phyloP scores from a whole-genome alignment of 1,139 yeast species.

The Pichia sp. region DNA sequence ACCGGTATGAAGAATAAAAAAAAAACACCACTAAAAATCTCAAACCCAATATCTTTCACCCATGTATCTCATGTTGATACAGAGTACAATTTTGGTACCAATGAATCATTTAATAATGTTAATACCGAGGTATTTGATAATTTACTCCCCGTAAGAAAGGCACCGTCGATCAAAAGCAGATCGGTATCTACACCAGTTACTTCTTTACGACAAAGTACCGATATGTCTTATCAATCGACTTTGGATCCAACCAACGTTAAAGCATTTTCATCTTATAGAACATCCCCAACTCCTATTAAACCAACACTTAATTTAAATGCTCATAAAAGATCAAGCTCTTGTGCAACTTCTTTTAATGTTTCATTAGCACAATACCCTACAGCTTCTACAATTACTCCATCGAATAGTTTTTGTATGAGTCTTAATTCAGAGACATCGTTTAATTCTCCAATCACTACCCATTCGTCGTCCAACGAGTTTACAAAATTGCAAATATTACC shows the following conservation, averaged over 20 bases:
- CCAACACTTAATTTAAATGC: neutral
- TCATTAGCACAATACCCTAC: neutral
- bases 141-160: slow-evolving; percentile 1
- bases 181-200: neutral
- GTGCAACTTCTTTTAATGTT: neutral
- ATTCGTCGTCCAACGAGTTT: neutral
- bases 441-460: neutral
- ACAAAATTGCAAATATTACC: slow-evolving; percentile 4
- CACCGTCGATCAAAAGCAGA: neutral
- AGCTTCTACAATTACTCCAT: slow-evolving; percentile 4
- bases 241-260: slow-evolving; percentile 11
- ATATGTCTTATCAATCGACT: neutral
- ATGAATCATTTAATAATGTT: slow-evolving; percentile 17
- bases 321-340: neutral
- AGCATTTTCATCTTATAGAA: slow-evolving; percentile 25
- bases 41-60: slow-evolving; percentile 28
- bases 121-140: neutral
- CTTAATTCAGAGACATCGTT: slow-evolving; percentile 5
- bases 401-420: slow-evolving; percentile 3
- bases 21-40: slow-evolving; percentile 2
- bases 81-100: slow-evolving; percentile 25
- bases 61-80: slow-evolving; percentile 30
- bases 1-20: neutral
- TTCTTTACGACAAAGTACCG: neutral
- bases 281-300: slow-evolving; percentile 18